phyloP scores from a whole-genome alignment of 2,329 filamentous ascomycete species.

The Lecanosticta acicola region DNA sequence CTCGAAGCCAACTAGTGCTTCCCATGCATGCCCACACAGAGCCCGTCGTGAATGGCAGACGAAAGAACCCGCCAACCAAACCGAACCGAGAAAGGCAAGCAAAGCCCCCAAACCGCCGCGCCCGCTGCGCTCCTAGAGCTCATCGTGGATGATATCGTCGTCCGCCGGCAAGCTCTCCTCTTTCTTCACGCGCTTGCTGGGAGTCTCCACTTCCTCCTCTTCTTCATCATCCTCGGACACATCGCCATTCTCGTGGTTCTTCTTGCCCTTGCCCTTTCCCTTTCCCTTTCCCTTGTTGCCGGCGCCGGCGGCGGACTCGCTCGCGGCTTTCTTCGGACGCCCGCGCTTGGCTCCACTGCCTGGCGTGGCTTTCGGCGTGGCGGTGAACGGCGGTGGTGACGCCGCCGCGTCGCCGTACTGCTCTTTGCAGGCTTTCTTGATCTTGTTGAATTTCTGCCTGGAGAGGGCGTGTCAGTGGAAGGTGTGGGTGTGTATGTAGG shows the following conservation, averaged over 20 bases:
- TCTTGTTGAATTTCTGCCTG: constrained; percentile 8
- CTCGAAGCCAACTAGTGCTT: no score
- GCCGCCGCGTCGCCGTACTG: constrained; percentile 1
- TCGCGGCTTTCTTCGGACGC: constrained; percentile 4
- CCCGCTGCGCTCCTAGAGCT: constrained; percentile 1
- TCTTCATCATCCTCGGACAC: constrained; percentile 3
- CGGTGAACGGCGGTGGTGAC: not conserved
- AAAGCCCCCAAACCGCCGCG: no score
- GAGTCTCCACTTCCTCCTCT: not conserved
- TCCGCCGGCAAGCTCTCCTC: not conserved
- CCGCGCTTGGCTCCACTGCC: not conserved
- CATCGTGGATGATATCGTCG: no score
- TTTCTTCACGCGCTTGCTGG: constrained; percentile 8
- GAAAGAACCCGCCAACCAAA: not conserved
- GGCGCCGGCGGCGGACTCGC: constrained; percentile 1
- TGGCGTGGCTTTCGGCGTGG: constrained; percentile 1
- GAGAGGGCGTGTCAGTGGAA: not conserved
- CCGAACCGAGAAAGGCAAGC: no score
- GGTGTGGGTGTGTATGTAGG: not conserved
- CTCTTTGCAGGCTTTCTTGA: constrained; percentile 7
- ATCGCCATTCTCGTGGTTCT: not conserved
- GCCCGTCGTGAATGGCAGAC: no score
- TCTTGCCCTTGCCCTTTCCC: constrained; percentile 4
- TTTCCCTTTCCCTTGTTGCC: no score
- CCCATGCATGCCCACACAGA: no score